Percentiles rank a stretch among this genome's conserved stretches.
Evolutionary conservation across 2,329 filamentous ascomycete species (phyloP).

Genomic region (Corinectria fuckeliana): DNA sequence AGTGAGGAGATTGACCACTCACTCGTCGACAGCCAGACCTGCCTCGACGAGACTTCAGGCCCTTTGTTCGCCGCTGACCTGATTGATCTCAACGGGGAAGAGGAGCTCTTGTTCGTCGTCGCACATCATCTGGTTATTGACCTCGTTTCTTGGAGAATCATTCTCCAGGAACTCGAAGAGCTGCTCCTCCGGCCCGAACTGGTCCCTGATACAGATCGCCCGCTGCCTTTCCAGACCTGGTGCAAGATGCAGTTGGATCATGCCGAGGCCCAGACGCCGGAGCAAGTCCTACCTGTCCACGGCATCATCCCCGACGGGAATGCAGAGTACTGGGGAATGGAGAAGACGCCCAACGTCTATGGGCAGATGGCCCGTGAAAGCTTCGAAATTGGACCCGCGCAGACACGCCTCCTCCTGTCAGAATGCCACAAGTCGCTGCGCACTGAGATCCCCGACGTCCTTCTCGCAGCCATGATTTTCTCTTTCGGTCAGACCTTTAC

Average conservation of each 20-base stretch:
- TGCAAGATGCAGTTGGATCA: slow-evolving; percentile 40
- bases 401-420: slow-evolving; percentile 29
- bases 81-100: slow-evolving; percentile 14
- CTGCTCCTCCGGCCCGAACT: slow-evolving; percentile 33
- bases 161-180: slow-evolving; percentile 45
- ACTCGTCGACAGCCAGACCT: slow-evolving; percentile 23
- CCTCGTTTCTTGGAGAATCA: slow-evolving; percentile 54
- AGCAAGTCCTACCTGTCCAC: slow-evolving; percentile 34
- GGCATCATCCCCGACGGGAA: slow-evolving; percentile 29
- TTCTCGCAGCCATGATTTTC: slow-evolving; percentile 40
- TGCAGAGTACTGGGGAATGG: slow-evolving; percentile 36
- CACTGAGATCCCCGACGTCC: slow-evolving; percentile 45
- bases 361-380: slow-evolving; percentile 25
- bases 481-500: slow-evolving; percentile 40
- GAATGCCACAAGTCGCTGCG: slow-evolving; percentile 34
- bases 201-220: slow-evolving; percentile 20
- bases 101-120: slow-evolving; percentile 44
- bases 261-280: slow-evolving; percentile 7
- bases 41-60: slow-evolving; percentile 1
- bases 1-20: background rate
- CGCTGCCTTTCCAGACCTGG: slow-evolving; percentile 47
- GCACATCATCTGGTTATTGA: slow-evolving; percentile 49
- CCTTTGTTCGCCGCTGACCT: slow-evolving; percentile 24
- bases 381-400: slow-evolving; percentile 20
- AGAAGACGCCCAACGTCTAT: slow-evolving; percentile 23